Base-by-base conservation (phyloP, 2,329 filamentous ascomycete species). In the Colletotrichum theobromicola region DNA sequence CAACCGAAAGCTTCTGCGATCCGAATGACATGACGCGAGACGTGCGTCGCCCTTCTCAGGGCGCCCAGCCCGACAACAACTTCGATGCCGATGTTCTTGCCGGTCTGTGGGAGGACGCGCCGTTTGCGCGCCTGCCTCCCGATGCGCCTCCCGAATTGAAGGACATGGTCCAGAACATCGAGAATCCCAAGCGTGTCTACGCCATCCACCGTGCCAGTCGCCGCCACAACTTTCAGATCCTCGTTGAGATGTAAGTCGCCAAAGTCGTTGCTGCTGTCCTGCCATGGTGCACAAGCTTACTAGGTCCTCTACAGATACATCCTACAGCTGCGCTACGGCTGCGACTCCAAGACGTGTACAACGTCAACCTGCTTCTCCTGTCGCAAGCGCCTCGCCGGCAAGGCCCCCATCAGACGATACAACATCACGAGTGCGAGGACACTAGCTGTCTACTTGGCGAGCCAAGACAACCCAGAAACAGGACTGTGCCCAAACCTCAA, bases 351-450 rank as follows among this genome's bases (percentile, higher is more conserved):
- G 67, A 86, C 88, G 66, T 98, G 95, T 84, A 88, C 87, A 42
- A 96, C 92, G 2, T 85, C 94, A 16, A 96, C 94, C 16, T 98
- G 95, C 85, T 93, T 96, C 80, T 95, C 93, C 75, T 95, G 91
- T 81, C 92, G 94, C 70, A 93, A 90, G 82, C 90, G 94, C 77
- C 85, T 93, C 53, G 89, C 91, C 30, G 90, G 89, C 37, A 91
- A 91, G 76, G 90, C 90, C 1, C 95, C 95, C 4, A 90, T 95
- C 78, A 92, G 95, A 75, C 90, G 93, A 79, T 97, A 96, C 79
- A 98, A 93, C 72, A 90, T 93, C 26, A 91, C 95, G 60, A 98
- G 95, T 79, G 95, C 95, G 10, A 91, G 95, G 79, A 94, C 94
- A 2, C 85, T 98, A 35, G 95, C 95, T 15, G 90, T 94, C 70